Percentiles rank a stretch among this genome's conserved stretches.
These are phyloP conservation scores for Pythium phragmiticola DNA, from an alignment of 352 stramenopile genomes.

Conservation along the genomic window DNA sequence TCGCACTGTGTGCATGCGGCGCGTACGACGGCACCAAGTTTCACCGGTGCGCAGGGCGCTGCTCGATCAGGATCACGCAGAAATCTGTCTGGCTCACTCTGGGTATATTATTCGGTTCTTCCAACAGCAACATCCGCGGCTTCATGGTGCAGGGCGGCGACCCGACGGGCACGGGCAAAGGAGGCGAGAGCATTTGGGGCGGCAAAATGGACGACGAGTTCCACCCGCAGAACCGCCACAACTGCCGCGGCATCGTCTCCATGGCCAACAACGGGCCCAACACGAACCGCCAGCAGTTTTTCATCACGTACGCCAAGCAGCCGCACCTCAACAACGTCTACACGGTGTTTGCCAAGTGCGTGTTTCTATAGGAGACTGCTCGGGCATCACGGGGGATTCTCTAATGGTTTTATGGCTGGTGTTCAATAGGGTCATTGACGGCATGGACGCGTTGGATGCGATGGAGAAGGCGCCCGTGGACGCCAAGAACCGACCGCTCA, in stretches of 20 bases:
- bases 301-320: constrained; percentile 97
- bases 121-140: constrained; percentile 77
- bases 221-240: constrained; percentile 87
- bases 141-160: constrained; percentile 91
- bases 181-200: constrained; percentile 90
- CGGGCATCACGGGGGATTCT: neutral
- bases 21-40: constrained; percentile 91
- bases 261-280: constrained; percentile 92
- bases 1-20: constrained; percentile 92
- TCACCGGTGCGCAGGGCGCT: constrained; percentile 60
- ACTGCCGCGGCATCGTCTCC: constrained; percentile 88
- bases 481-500: constrained; percentile 87
- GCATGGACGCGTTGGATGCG: constrained; percentile 95
- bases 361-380: constrained; percentile 7
- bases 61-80: neutral
- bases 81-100: neutral
- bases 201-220: constrained; percentile 91
- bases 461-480: constrained; percentile 95
- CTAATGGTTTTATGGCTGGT: constrained; percentile 26
- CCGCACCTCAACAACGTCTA: constrained; percentile 98
- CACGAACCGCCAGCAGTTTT: constrained; percentile 97
- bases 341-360: constrained; percentile 95
- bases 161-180: constrained; percentile 90
- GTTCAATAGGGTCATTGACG: constrained; percentile 86
- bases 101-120: neutral